Evolutionary conservation across 2,329 filamentous ascomycete species (phyloP), one percentile per base, ranked within the genome.

Genomic region (Exserohilum turcica): DNA sequence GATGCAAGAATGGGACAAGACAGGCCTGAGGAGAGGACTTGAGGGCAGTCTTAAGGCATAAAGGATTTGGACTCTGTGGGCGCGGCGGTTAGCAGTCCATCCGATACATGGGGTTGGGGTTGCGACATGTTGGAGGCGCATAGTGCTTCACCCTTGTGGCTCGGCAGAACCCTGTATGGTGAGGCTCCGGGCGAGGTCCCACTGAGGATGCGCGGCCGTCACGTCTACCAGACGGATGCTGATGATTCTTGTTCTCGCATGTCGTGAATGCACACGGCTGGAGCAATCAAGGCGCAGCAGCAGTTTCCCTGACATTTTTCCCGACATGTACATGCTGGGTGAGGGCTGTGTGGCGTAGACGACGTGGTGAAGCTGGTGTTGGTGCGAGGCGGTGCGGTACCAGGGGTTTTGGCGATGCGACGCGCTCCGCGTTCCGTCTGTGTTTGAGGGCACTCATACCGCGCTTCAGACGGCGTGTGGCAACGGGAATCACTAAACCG

Each of bases 11-110:
- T 40, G 36, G 45, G 55, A 61, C 48, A 62, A 63, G 64, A 58
- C 28, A 61, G 68, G 70, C 70, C 70, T 70, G 70, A 72, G 59
- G 44, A 48, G 57, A 61, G 59, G 69, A 66, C 61, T 63, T 63
- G 66, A 66, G 65, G 39, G 51, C 48, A 59, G 53, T 68, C 66
- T 74, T 74, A 74, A 74, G 71, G 71, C 72, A 74, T 72, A 64
- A 71, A 73, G 57, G 50, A 62, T 56, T 64, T 43, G 64, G 54
- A 60, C 15, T 63, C 58, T 48, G 48, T 54, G 54, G 46, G 38
- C 52, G 50, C 44, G 55, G 65, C 70, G 68, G 70, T 66, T 70
- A 66, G 59, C 37, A 56, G 40, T 31, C 46, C 33, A 65, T 71
- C 66, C 68, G 71, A 73, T 61, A 67, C 70, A 65, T 64, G 61